These are phyloP conservation scores for Dissophora globulifera DNA, from an alignment of 192 early-diverging fungal genomes.

Conservation along the genomic window DNA sequence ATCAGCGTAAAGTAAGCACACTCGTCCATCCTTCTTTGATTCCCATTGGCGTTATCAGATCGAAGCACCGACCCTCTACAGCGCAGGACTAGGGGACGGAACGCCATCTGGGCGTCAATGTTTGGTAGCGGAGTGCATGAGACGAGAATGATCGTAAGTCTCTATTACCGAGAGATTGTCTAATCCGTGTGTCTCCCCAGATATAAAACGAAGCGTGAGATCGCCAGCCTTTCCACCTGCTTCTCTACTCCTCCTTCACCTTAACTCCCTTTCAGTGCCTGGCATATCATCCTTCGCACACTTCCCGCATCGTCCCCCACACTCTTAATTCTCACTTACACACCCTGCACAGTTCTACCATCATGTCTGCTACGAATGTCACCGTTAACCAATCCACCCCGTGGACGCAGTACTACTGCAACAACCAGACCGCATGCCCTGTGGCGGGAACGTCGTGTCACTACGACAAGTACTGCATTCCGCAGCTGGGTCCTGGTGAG, in stretches of 20 bases:
- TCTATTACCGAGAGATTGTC: no score
- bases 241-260: neutral
- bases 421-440: constrained; percentile 7
- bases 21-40: no score
- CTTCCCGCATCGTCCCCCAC: constrained; percentile 2
- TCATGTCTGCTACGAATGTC: constrained; percentile 16
- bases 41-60: no score
- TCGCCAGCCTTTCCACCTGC: neutral
- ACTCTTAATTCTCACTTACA: neutral
- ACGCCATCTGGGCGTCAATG: no score
- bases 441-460: constrained; percentile 19
- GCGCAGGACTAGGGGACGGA: no score
- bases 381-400: constrained; percentile 12
- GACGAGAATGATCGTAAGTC: no score
- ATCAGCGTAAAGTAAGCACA: no score
- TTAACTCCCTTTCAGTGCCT: neutral
- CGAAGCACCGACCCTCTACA: no score
- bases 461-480: constrained; percentile 38
- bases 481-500: constrained; percentile 16
- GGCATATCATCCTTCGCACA: neutral
- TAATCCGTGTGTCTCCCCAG: no score
- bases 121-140: no score
- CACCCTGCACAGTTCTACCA: neutral
- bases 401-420: constrained; percentile 43
- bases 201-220: no score